Evolutionary conservation across 1,284 basidiomycete species (phyloP), one percentile per base, ranked within the genome.

Genomic region (Ceratobasidium sp.): DNA sequence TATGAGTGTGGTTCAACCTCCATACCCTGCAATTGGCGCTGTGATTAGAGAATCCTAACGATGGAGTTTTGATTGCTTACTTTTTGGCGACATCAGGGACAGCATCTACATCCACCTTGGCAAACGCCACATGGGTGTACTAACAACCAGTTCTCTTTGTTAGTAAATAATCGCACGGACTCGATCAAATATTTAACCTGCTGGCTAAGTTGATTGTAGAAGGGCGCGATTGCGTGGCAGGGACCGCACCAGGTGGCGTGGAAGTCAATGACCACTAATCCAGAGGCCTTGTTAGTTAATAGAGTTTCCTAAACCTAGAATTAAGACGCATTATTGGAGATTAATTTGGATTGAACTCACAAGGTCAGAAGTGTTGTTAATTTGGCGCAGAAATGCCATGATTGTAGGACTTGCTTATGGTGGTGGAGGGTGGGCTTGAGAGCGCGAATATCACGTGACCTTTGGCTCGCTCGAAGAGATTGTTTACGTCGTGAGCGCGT

Each of bases 101-200:
- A 23, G 74, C 74, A 69, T 81, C 80, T 18, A 79, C 79, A 63
- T 81, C 80, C 8, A 81, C 79, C 70, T 80, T 80, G 57, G 78
- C 77, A 66, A 81, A 81, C 30, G 79, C 78, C 30, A 76, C 75
- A 43, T 76, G 74, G 35, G 73, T 75, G 59, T 76, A 76, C 72
- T 76, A 55, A 28, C 14, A 26, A 21, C n/a, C n/a, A n/a, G n/a
- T n/a, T n/a, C n/a, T n/a, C 46, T 16, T 2, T 32, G 41, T 35
- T 52, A 30, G n/a, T 46, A 6, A 38, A 30, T 23, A 55, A 28
- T 32, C 13, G 35, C 23, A n/a, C 2, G 28, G 30, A 16, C 16
- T 30, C n/a, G 35, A 41, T 32, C 2, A 11, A 18, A 14, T 32
- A 35, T 49, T 55, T n/a, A 43, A 73, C 75, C 50, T 74, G 47